Conservation (phyloP, 1,284 basidiomycete genomes). For the Rhodotorula sp. region DNA sequence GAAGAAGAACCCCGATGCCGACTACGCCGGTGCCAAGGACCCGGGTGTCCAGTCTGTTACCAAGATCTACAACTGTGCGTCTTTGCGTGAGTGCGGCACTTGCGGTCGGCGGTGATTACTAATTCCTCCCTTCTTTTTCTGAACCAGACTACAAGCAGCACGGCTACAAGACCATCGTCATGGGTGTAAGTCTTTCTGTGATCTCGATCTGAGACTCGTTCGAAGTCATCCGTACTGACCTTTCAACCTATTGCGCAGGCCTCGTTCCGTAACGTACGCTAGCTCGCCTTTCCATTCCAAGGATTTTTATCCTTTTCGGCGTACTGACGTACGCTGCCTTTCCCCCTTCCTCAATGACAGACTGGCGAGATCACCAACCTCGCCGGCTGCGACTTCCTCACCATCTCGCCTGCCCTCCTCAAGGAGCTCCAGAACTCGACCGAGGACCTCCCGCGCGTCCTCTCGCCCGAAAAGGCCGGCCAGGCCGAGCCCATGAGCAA, state of each 20-base stretch:
- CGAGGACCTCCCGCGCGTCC: slow-evolving; percentile 76
- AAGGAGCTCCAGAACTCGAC: slow-evolving; percentile 85
- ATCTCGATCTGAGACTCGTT: too few species aligned
- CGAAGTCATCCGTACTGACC: neutral
- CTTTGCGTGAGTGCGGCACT: too few species aligned
- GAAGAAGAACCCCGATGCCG: slow-evolving; percentile 73
- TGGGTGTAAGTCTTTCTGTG: neutral
- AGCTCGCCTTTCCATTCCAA: neutral
- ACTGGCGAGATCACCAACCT: slow-evolving; percentile 96
- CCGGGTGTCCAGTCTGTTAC: slow-evolving; percentile 96
- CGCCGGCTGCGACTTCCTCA: slow-evolving; percentile 94
- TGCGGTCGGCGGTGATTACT: neutral
- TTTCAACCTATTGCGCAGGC: neutral
- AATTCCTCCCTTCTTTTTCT: too few species aligned
- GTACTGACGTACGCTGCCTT: neutral
- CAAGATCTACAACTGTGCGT: slow-evolving; percentile 51
- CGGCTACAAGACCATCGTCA: slow-evolving; percentile 76
- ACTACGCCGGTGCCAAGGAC: slow-evolving; percentile 82
- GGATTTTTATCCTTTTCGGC: too few species aligned
- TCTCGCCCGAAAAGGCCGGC: slow-evolving; percentile 62
- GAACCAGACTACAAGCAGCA: slow-evolving; percentile 74
- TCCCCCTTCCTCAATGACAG: neutral
- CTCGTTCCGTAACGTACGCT: neutral
- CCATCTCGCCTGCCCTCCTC: slow-evolving; percentile 85
- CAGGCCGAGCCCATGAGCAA: slow-evolving; percentile 63